A percentile compares a stretch with the other conserved stretches of the same genome.
Conservation (phyloP, 163 green algal species). For the Volvox carteri region DNA sequence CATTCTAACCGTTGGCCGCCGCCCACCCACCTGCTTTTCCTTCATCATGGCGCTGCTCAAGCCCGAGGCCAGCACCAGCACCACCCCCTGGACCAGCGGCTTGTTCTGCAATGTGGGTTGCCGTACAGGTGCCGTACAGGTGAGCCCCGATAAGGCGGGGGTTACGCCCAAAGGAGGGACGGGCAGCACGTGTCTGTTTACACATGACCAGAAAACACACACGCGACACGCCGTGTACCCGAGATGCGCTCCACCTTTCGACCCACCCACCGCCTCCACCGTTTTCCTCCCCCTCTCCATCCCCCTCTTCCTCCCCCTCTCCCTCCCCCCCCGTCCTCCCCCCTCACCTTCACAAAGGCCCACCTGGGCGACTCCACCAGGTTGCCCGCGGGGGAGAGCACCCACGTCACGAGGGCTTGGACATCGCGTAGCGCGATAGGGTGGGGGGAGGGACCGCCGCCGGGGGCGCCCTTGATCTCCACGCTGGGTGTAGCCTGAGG, state of each 20-base stretch:
- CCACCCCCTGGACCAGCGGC: conserved; percentile 29
- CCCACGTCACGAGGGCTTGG: conserved; percentile 42
- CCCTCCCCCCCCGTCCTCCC: neutral
- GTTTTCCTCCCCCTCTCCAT: too few relatives aligned
- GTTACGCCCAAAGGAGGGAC: too few relatives aligned
- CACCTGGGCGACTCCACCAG: conserved; percentile 51
- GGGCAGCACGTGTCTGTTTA: too few relatives aligned
- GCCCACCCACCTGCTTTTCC: conserved; percentile 40
- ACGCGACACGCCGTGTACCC: too few relatives aligned
- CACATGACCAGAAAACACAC: too few relatives aligned
- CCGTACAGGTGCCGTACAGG: too few relatives aligned
- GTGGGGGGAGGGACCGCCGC: neutral
- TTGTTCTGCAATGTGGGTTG: too few relatives aligned
- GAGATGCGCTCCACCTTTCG: too few relatives aligned
- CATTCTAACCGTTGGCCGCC: too few relatives aligned
- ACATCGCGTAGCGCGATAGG: conserved; percentile 37
- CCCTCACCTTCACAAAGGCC: conserved; percentile 49
- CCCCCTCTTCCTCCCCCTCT: too few relatives aligned
- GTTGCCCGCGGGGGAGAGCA: neutral
- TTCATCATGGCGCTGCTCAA: neutral
- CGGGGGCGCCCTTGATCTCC: conserved; percentile 22
- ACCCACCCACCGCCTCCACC: too few relatives aligned
- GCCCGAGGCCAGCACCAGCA: conserved; percentile 45
- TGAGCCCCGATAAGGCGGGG: too few relatives aligned
- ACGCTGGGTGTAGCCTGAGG: conserved; percentile 14